A percentile compares a stretch with the other conserved stretches of the same genome.
Evolutionary conservation across 768 basidiomycete species (phyloP).

Genomic region (Trametes coccinea): DNA sequence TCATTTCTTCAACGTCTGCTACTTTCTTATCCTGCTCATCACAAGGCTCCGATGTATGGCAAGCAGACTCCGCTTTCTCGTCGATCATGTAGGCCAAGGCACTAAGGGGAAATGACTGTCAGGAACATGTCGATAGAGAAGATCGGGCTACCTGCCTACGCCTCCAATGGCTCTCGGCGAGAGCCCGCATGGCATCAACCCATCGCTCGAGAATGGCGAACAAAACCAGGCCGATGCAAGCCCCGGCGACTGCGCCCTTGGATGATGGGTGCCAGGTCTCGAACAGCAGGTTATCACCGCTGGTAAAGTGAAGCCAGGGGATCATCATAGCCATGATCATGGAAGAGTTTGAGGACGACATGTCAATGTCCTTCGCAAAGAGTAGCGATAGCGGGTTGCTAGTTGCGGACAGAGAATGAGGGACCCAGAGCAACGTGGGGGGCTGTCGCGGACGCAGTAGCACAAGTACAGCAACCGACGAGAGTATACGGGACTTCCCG

Average conservation of each 20-base stretch:
- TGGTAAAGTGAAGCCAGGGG: slow-evolving; percentile 69
- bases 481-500: too few species aligned
- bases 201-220: slow-evolving; percentile 73
- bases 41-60: neutral
- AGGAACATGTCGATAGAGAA: neutral
- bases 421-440: too few species aligned
- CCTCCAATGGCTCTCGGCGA: slow-evolving; percentile 59
- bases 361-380: neutral
- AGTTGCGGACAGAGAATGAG: too few species aligned
- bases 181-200: slow-evolving; percentile 55
- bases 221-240: slow-evolving; percentile 69
- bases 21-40: neutral
- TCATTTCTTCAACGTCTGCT: slow-evolving; percentile 18
- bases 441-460: neutral
- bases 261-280: slow-evolving; percentile 67
- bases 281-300: slow-evolving; percentile 68
- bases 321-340: slow-evolving; percentile 44
- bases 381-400: neutral
- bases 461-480: neutral
- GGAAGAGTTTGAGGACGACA: slow-evolving; percentile 10
- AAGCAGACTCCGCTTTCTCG: neutral
- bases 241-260: slow-evolving; percentile 68
- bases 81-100: neutral
- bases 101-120: neutral
- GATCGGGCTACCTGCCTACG: slow-evolving; percentile 43